These are phyloP conservation scores for Mimosa bimucronata DNA, from an alignment of 306 rosid genomes.

Conservation along the genomic window DNA sequence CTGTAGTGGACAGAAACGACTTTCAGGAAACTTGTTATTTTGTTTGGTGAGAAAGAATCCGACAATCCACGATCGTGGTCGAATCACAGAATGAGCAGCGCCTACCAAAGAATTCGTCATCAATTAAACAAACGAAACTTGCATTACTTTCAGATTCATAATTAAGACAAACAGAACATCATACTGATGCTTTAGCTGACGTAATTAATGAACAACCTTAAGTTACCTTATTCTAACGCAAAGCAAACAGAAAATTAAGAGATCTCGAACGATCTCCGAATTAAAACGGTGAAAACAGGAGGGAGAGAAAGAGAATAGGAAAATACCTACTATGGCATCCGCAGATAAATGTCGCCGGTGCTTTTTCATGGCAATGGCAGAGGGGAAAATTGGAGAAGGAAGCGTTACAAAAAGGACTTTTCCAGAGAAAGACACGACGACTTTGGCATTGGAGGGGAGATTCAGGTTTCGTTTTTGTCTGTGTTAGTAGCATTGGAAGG, in stretches of 20 bases:
- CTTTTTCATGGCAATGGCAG: background rate
- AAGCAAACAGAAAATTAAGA: background rate
- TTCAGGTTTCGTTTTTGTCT: too few species aligned
- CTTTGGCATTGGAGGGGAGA: too few species aligned
- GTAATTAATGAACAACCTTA: too few species aligned
- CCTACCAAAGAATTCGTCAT: constrained; percentile 38
- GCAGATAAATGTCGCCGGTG: constrained; percentile 49
- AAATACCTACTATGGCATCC: constrained; percentile 51
- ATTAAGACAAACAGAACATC: constrained; percentile 4
- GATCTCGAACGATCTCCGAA: background rate
- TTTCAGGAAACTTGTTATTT: constrained; percentile 51
- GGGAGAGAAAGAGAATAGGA: background rate
- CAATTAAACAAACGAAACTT: too few species aligned
- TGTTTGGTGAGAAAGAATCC: constrained; percentile 64
- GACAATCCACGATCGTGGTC: constrained; percentile 84
- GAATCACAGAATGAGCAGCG: constrained; percentile 90
- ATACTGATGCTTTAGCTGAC: too few species aligned
- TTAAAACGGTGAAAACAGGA: background rate
- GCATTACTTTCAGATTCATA: too few species aligned
- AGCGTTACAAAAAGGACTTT: constrained; percentile 43
- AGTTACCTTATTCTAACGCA: background rate
- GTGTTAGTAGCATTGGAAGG: too few species aligned
- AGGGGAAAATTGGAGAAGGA: constrained; percentile 7
- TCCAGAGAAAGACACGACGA: constrained; percentile 7
- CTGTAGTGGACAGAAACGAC: constrained; percentile 67